Evolutionary conservation across 2,329 filamentous ascomycete species (phyloP), one percentile per base, ranked within the genome.

Genomic region (Chaetomiaceae sp.): DNA sequence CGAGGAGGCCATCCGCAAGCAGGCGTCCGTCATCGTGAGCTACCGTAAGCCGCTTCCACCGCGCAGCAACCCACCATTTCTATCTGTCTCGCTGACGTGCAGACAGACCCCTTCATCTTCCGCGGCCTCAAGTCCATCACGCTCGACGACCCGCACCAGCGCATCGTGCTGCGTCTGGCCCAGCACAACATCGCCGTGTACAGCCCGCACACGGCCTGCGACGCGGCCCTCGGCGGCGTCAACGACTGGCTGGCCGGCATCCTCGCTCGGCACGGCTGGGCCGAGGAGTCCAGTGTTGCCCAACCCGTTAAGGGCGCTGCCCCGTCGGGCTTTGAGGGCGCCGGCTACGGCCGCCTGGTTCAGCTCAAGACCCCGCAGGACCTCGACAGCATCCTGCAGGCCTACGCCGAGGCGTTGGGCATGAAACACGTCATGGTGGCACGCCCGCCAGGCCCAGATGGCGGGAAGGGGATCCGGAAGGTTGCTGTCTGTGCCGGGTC

Each of bases 71-170:
- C n/a, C n/a, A n/a, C n/a, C n/a, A n/a, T n/a, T n/a, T n/a, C n/a
- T n/a, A n/a, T n/a, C n/a, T n/a, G n/a, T n/a, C n/a, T n/a, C n/a
- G n/a, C n/a, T n/a, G n/a, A n/a, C n/a, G n/a, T n/a, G n/a, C n/a
- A n/a, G n/a, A n/a, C 57, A 94, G 88, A 98, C 67, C 93, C 93
- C 18, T 93, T 97, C 63, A 97, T 98, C 62, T 98, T 98, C 73
- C 82, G 86, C 39, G 86, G 86, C 43, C 75, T 98, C 56, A 98
- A 96, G 68, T 84, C 87, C 54, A 72, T 98, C 62, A 95, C 88
- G 27, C 78, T 89, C 38, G 76, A 76, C 51, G 86, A 98, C 62
- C 78, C 88, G 9, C 93, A 97, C 65, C 93, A 98, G 63, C 78
- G 83, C 35, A 87, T 87, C 6, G 78, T 98, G 26, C 75, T 98